Conservation (phyloP, 371 early-diverging fungal species). For the Catenaria anguillulae region DNA sequence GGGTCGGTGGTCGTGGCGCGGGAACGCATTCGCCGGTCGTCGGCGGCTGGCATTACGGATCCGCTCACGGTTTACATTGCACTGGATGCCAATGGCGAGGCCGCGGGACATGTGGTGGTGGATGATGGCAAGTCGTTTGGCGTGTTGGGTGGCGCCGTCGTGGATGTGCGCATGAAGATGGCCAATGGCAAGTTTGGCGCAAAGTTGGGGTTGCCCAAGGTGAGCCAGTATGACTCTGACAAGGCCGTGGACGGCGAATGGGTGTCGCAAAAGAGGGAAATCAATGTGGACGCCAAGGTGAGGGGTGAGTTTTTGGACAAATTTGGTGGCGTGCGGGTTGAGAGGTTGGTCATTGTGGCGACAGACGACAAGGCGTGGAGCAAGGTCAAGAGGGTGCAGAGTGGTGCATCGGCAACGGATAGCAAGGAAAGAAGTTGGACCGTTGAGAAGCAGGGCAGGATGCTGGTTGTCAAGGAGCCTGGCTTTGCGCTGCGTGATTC, state of each 20-base stretch:
- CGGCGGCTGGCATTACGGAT: slow-evolving; percentile 60
- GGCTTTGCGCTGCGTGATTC: not conserved
- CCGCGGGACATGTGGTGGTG: not conserved
- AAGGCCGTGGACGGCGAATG: not conserved
- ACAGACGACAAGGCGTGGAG: not conserved
- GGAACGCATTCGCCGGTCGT: slow-evolving; percentile 72
- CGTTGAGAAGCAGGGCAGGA: not conserved
- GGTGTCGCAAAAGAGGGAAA: not conserved
- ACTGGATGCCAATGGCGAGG: slow-evolving; percentile 22
- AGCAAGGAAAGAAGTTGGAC: not conserved
- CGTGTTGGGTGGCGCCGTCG: not conserved
- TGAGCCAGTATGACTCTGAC: too few species aligned
- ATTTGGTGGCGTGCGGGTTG: not conserved
- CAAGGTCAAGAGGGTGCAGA: not conserved
- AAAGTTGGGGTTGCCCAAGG: not conserved
- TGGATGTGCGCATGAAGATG: not conserved
- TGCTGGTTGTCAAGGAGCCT: not conserved
- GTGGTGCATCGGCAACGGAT: too few species aligned
- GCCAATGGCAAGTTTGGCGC: slow-evolving; percentile 6
- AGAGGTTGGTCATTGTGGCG: not conserved
- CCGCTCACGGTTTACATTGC: slow-evolving; percentile 83
- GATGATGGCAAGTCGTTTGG: not conserved
- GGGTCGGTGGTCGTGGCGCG: slow-evolving; percentile 75
- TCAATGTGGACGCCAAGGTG: not conserved
- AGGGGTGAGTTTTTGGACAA: not conserved